A percentile compares a stretch with the other conserved stretches of the same genome.
phyloP scores from a whole-genome alignment of 306 rosid species.

The Rosa chinensis region DNA sequence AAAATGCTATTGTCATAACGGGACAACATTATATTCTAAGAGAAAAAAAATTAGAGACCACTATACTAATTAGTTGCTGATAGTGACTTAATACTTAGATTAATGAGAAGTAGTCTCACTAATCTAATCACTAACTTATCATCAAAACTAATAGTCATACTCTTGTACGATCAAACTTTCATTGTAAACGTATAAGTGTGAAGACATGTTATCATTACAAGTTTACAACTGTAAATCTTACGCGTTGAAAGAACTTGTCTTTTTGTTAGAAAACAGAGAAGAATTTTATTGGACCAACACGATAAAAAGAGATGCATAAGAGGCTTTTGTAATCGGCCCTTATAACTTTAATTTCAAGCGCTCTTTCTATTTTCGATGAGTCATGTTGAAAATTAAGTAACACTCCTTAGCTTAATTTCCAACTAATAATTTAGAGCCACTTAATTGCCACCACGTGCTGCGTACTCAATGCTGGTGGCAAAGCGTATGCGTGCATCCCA shows the following conservation, averaged over 20 bases:
- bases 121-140: neutral
- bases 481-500: conserved; percentile 11
- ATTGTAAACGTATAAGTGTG: no score
- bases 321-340: neutral
- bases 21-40: neutral
- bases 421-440: neutral
- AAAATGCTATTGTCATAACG: neutral
- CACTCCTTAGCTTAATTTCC: neutral
- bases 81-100: neutral
- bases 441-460: neutral
- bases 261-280: neutral
- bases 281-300: neutral
- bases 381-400: neutral
- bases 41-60: neutral
- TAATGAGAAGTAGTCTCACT: neutral
- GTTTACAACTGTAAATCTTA: neutral
- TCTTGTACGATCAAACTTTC: no score
- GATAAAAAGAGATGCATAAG: no score
- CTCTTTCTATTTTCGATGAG: neutral
- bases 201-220: no score
- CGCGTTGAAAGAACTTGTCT: neutral
- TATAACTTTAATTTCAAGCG: neutral
- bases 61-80: neutral
- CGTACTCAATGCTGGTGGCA: neutral
- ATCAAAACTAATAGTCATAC: no score